Percentiles rank a stretch among this genome's conserved stretches.
Evolutionary conservation across 306 rosid genomes (phyloP).

Genomic region (Senna siamea): DNA sequence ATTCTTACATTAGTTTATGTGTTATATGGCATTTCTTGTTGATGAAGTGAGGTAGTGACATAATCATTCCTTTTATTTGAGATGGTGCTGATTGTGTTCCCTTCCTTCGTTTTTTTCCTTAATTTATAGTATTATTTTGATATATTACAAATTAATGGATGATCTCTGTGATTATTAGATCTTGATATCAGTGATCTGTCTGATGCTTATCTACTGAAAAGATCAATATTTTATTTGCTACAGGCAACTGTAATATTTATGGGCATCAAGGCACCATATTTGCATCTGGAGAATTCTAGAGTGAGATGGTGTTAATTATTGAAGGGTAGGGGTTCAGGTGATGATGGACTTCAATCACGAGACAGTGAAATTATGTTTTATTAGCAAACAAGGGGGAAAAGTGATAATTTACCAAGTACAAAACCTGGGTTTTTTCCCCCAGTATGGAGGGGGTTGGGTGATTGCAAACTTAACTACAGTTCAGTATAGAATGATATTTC

Average conservation of each 20-base stretch:
- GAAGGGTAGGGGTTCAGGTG: not conserved
- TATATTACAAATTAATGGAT: conserved; percentile 8
- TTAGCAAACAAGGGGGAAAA: not conserved
- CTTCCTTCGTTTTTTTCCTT: not conserved
- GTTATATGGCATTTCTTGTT: conserved; percentile 12
- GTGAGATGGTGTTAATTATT: not conserved
- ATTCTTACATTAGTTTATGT: conserved; percentile 28
- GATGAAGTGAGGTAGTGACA: not conserved
- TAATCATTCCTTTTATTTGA: not conserved
- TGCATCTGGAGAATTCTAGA: not conserved
- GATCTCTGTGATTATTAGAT: not conserved
- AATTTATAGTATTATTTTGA: not conserved
- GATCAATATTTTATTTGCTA: conserved; percentile 1
- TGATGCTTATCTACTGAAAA: not conserved
- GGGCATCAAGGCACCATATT: not conserved
- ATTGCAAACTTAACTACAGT: not conserved
- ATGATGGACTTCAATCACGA: not conserved
- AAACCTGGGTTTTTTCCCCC: no score
- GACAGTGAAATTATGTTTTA: not conserved
- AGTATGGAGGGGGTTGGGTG: not conserved
- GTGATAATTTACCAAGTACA: no score
- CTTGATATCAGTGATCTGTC: conserved; percentile 6
- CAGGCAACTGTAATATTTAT: not conserved
- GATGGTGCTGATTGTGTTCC: not conserved
- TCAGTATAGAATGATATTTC: not conserved